Percentiles rank a stretch among this genome's conserved stretches.
These are phyloP conservation scores for Albifimbria verrucaria DNA, from an alignment of 2,329 filamentous ascomycete genomes.

Conservation along the genomic window DNA sequence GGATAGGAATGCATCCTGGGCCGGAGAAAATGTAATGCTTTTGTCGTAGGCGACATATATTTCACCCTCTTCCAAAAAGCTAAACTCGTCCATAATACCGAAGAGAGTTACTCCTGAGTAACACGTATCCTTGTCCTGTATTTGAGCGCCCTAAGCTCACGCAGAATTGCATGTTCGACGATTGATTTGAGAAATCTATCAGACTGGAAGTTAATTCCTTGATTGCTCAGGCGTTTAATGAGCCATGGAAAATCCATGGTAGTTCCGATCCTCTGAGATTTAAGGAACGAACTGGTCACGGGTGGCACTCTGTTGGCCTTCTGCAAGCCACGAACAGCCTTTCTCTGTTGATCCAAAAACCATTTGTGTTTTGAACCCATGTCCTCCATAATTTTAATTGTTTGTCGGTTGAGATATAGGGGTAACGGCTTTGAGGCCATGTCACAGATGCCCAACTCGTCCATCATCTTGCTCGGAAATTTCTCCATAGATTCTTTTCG, in stretches of 20 bases:
- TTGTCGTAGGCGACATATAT: conserved; percentile 62
- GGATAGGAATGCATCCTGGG: conserved; percentile 26
- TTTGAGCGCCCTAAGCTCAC: conserved; percentile 71
- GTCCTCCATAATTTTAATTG: conserved; percentile 86
- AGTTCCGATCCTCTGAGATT: conserved; percentile 57
- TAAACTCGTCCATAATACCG: conserved; percentile 81
- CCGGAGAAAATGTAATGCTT: conserved; percentile 16
- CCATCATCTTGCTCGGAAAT: conserved; percentile 55
- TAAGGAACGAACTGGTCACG: conserved; percentile 66
- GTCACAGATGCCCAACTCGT: conserved; percentile 69
- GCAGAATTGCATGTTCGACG: conserved; percentile 68
- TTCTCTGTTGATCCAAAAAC: conserved; percentile 63
- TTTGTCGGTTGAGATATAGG: conserved; percentile 71
- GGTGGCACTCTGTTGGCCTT: conserved; percentile 52
- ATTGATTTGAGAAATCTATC: conserved; percentile 69
- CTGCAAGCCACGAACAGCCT: conserved; percentile 59
- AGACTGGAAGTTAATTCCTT: conserved; percentile 62
- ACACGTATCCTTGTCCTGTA: conserved; percentile 75
- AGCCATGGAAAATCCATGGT: conserved; percentile 59
- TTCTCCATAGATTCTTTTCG: conserved; percentile 75
- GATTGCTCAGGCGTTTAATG: conserved; percentile 53
- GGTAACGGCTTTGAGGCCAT: conserved; percentile 63
- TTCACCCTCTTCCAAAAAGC: conserved; percentile 61
- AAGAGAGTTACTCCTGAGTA: conserved; percentile 70
- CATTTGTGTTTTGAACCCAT: conserved; percentile 56